These are phyloP conservation scores for Agaricus subrufescens DNA, from an alignment of 768 basidiomycete species.

Conservation along the genomic window DNA sequence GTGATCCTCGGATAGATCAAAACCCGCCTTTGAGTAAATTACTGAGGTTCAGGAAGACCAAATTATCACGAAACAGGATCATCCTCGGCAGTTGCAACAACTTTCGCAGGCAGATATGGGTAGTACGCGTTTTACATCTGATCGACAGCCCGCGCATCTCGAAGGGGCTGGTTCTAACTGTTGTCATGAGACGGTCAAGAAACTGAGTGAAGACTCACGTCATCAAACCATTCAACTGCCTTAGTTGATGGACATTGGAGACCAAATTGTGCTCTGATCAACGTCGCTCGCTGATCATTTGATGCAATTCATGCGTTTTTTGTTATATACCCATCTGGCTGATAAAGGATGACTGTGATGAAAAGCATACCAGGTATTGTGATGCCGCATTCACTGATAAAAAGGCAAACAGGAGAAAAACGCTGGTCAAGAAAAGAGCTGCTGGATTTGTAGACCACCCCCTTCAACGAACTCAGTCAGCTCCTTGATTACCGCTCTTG, in stretches of 20 bases:
- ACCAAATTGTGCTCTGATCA: slow-evolving; percentile 75
- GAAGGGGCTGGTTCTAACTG: slow-evolving; percentile 48
- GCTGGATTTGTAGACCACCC: slow-evolving; percentile 78
- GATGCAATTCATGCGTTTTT: neutral
- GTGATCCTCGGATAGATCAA: slow-evolving; percentile 70
- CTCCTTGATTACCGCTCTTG: neutral
- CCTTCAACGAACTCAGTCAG: slow-evolving; percentile 57
- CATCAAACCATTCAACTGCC: slow-evolving; percentile 74
- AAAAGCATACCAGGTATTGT: slow-evolving; percentile 80
- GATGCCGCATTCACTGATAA: slow-evolving; percentile 67
- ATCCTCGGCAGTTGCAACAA: slow-evolving; percentile 30
- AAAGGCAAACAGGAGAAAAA: slow-evolving; percentile 84
- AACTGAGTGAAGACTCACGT: slow-evolving; percentile 39
- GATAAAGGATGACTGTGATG: slow-evolving; percentile 65
- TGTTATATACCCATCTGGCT: slow-evolving; percentile 34
- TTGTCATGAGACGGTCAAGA: neutral
- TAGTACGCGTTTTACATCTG: slow-evolving; percentile 83
- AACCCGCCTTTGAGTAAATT: slow-evolving; percentile 49
- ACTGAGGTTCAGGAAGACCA: slow-evolving; percentile 29
- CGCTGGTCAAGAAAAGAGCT: slow-evolving; percentile 73
- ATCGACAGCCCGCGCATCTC: slow-evolving; percentile 78
- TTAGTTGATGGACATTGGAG: slow-evolving; percentile 34
- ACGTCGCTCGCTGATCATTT: too few relatives aligned
- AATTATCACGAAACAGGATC: neutral
- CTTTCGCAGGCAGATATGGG: slow-evolving; percentile 62